Conservation (phyloP, 2,329 filamentous ascomycete species). For the Sclerotinia subarctica region DNA sequence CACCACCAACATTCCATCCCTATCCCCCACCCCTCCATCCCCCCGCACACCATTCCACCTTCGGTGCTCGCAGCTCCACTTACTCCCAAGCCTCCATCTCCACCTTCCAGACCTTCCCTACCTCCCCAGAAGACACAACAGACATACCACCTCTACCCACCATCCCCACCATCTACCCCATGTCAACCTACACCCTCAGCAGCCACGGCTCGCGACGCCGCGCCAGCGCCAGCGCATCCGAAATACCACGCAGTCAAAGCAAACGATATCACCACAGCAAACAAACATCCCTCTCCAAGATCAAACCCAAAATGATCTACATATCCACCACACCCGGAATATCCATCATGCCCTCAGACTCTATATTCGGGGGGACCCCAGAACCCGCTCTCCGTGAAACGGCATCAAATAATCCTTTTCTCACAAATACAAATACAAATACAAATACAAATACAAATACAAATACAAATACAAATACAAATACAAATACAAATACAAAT, state of each 20-base stretch:
- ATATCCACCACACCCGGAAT: conserved; percentile 14
- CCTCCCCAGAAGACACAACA: conserved; percentile 4
- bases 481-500: neutral
- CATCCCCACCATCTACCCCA: conserved; percentile 1
- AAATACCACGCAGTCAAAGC: neutral
- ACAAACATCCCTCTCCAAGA: conserved; percentile 19
- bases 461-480: neutral
- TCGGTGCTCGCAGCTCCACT: conserved; percentile 3
- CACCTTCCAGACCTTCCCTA: conserved; percentile 14
- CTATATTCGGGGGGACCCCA: neutral
- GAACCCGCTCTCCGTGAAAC: neutral
- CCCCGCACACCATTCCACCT: conserved; percentile 14
- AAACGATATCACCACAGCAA: conserved; percentile 1
- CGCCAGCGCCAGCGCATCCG: neutral
- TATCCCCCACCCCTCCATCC: neutral
- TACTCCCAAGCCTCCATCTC: conserved; percentile 10
- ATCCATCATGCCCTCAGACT: conserved; percentile 10
- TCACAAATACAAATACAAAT: neutral
- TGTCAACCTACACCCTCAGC: neutral
- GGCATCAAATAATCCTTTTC: neutral
- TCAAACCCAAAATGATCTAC: conserved; percentile 19
- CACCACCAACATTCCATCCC: neutral
- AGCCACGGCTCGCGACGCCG: neutral
- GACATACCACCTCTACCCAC: conserved; percentile 2
- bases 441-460: too few species aligned